These are phyloP conservation scores for Aspergillus texensis DNA, from an alignment of 2,329 filamentous ascomycete species.

Conservation along the genomic window DNA sequence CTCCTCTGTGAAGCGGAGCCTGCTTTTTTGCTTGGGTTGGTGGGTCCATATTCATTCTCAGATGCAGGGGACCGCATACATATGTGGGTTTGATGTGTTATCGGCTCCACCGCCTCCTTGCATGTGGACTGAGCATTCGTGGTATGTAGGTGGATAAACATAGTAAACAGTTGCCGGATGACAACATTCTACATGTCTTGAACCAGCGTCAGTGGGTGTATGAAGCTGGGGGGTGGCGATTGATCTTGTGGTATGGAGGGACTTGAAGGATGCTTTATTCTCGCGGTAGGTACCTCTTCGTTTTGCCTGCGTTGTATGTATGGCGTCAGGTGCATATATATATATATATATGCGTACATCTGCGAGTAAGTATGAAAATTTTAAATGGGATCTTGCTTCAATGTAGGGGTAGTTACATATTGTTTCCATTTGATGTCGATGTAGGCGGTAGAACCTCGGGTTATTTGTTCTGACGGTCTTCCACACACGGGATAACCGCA, in stretches of 20 bases:
- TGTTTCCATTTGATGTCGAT: not conserved
- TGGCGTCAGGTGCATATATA: not conserved
- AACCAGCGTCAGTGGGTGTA: not conserved
- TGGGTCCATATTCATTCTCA: slow-evolving; percentile 3
- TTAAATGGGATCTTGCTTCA: not conserved
- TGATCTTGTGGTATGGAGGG: not conserved
- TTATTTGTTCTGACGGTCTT: not conserved
- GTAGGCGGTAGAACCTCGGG: not conserved
- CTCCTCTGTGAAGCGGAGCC: not conserved
- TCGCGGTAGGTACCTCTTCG: not conserved
- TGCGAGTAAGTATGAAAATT: not conserved
- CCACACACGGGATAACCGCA: not conserved
- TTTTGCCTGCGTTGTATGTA: not conserved
- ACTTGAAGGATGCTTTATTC: not conserved
- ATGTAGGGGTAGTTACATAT: not conserved
- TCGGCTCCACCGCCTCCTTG: slow-evolving; percentile 12
- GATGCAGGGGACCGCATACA: slow-evolving; percentile 9
- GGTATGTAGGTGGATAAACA: slow-evolving; percentile 9
- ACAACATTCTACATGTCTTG: not conserved
- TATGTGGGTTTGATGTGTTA: slow-evolving; percentile 12
- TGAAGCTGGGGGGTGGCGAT: not conserved
- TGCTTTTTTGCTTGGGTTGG: not conserved
- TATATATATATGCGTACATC: not conserved
- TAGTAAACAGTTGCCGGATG: slow-evolving; percentile 1
- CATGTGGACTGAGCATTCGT: slow-evolving; percentile 3